phyloP scores from a whole-genome alignment of 495 filamentous ascomycete species.

The Aspergillus campestris region DNA sequence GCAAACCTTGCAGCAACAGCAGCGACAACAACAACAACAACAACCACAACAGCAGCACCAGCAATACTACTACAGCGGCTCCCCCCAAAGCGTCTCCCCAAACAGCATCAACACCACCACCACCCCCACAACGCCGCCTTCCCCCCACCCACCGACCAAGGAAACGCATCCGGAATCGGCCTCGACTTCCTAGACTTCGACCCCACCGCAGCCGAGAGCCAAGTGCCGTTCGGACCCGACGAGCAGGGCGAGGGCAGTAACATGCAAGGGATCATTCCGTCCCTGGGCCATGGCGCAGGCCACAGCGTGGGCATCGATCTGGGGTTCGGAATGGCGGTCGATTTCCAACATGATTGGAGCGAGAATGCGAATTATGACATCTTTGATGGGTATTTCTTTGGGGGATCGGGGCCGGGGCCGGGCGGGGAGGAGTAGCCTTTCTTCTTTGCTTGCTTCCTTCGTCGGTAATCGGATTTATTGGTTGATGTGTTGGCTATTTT shows the following conservation, averaged over 20 bases:
- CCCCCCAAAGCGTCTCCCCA: slow-evolving; percentile 33
- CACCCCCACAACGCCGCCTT: slow-evolving; percentile 6
- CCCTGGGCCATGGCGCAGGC: slow-evolving; percentile 26
- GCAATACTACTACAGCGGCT: slow-evolving; percentile 31
- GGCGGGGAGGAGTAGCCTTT: slow-evolving; percentile 10
- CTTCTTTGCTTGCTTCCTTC: background rate
- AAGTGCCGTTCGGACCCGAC: slow-evolving; percentile 19
- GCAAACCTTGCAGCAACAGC: slow-evolving; percentile 24
- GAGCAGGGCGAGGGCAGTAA: slow-evolving; percentile 24
- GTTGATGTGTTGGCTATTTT: background rate
- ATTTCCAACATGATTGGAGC: slow-evolving; percentile 69
- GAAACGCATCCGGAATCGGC: slow-evolving; percentile 23
- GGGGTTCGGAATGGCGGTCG: slow-evolving; percentile 66
- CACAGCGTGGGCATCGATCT: slow-evolving; percentile 53
- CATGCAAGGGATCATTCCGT: slow-evolving; percentile 16
- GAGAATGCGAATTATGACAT: slow-evolving; percentile 74
- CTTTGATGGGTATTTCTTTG: slow-evolving; percentile 91
- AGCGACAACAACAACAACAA: slow-evolving; percentile 29
- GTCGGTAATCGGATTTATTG: background rate
- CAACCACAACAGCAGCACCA: slow-evolving; percentile 28
- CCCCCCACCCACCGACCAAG: slow-evolving; percentile 14
- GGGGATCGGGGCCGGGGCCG: slow-evolving; percentile 35
- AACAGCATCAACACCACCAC: slow-evolving; percentile 18
- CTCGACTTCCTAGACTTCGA: slow-evolving; percentile 37
- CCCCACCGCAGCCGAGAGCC: slow-evolving; percentile 18